phyloP scores from a whole-genome alignment of 2,329 filamentous ascomycete species.

The Drechslerella stenobrocha region DNA sequence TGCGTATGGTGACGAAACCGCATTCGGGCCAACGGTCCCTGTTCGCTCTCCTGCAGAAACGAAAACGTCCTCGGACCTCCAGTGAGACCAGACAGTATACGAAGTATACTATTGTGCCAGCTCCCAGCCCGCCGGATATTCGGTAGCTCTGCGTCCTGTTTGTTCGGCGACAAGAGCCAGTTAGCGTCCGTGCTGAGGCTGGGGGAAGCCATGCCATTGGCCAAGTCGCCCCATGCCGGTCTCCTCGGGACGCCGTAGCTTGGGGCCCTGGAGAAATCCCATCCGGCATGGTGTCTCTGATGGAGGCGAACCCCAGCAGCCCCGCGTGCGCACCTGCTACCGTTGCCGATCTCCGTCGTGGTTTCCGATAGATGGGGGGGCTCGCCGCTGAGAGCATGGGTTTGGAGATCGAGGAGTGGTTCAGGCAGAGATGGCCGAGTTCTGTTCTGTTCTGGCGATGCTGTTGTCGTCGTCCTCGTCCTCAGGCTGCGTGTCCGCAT shows the following conservation, averaged over 20 bases:
- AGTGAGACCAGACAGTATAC: too few species aligned
- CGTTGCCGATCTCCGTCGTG: neutral
- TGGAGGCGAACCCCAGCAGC: neutral
- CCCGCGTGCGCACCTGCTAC: neutral
- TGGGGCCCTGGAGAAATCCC: conserved; percentile 22
- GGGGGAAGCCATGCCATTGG: conserved; percentile 22
- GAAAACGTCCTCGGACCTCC: too few species aligned
- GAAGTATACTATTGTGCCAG: neutral
- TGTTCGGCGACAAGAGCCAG: conserved; percentile 16
- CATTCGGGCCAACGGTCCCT: neutral
- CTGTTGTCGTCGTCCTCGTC: neutral
- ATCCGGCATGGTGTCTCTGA: neutral
- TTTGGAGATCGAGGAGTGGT: conserved; percentile 1
- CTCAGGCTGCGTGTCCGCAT: neutral
- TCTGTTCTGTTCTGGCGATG: neutral
- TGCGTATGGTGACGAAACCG: neutral
- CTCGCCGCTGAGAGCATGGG: neutral
- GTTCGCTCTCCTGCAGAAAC: neutral
- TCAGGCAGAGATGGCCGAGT: neutral
- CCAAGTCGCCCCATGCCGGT: neutral
- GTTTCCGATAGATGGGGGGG: conserved; percentile 1
- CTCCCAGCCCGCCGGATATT: conserved; percentile 19
- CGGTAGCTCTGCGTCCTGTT: conserved; percentile 41
- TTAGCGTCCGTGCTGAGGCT: conserved; percentile 27
- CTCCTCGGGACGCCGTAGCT: conserved; percentile 11